These are phyloP conservation scores for Podospora pseudopauciseta DNA, from an alignment of 495 filamentous ascomycete genomes.

Conservation along the genomic window DNA sequence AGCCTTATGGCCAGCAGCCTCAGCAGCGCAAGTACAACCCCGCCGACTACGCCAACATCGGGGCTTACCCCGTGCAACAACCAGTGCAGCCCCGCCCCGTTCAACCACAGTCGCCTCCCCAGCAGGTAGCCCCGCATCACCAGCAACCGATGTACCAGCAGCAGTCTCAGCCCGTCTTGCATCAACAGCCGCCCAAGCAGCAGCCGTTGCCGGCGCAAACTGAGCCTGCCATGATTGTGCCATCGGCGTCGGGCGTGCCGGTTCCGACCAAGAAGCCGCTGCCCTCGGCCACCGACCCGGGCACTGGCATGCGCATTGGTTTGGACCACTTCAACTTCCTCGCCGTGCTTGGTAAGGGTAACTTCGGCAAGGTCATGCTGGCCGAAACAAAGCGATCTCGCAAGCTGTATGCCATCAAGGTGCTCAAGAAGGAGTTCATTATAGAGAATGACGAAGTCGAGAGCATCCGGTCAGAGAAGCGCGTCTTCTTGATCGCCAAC, in stretches of 20 bases:
- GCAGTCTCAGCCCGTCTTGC: constrained; percentile 28
- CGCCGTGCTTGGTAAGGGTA: constrained; percentile 96
- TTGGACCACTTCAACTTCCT: constrained; percentile 99
- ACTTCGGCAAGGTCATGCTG: constrained; percentile 99
- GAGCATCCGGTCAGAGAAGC: constrained; percentile 94
- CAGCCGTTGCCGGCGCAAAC: constrained; percentile 37
- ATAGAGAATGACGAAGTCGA: constrained; percentile 99
- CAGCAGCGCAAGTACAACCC: constrained; percentile 67
- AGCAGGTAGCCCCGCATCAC: constrained; percentile 25
- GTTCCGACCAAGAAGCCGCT: constrained; percentile 47
- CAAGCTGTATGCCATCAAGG: constrained; percentile 97
- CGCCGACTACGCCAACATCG: constrained; percentile 63
- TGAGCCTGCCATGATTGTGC: constrained; percentile 23
- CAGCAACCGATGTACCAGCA: constrained; percentile 37
- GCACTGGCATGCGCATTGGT: constrained; percentile 76
- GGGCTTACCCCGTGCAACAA: constrained; percentile 44
- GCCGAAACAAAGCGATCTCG: constrained; percentile 91
- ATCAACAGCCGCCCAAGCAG: constrained; percentile 36
- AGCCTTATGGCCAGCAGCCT: constrained; percentile 43
- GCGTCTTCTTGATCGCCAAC: constrained; percentile 95
- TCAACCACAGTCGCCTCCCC: constrained; percentile 31
- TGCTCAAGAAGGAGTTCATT: constrained; percentile 99
- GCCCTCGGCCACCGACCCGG: constrained; percentile 57
- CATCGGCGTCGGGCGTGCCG: constrained; percentile 34
- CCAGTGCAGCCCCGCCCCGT: constrained; percentile 33